Conservation (phyloP, 208 protist species). For the Leishmania lainsoni region DNA sequence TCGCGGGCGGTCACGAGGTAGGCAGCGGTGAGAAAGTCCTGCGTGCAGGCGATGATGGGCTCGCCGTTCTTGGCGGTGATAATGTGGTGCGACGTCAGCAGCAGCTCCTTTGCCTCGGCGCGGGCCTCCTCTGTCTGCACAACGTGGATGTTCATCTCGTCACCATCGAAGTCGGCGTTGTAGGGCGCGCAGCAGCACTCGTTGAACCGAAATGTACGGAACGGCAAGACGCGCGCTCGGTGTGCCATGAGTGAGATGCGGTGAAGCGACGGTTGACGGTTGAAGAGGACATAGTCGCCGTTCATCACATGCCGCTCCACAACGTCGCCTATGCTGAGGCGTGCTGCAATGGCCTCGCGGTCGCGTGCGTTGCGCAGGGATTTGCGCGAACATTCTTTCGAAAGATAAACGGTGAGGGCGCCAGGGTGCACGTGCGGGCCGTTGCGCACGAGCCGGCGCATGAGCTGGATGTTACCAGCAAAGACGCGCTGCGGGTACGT, state of each 20-base stretch:
- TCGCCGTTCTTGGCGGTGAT: constrained; percentile 98
- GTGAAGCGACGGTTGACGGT: constrained; percentile 99
- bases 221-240: constrained; percentile 94
- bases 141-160: constrained; percentile 99
- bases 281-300: constrained; percentile 99
- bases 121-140: constrained; percentile 99
- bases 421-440: constrained; percentile 97
- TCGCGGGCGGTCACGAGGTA: constrained; percentile 97
- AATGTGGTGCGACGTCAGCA: constrained; percentile 98
- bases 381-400: constrained; percentile 78
- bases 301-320: constrained; percentile 99
- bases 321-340: constrained; percentile 96
- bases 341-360: constrained; percentile 69
- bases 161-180: constrained; percentile 99
- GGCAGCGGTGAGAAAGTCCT: constrained; percentile 99
- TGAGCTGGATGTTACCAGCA: constrained; percentile 91
- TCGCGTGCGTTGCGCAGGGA: constrained; percentile 74
- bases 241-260: constrained; percentile 99
- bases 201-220: constrained; percentile 99
- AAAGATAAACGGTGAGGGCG: constrained; percentile 93
- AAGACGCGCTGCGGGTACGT: constrained; percentile 98
- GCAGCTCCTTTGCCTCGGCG: constrained; percentile 97
- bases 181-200: constrained; percentile 98
- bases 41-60: constrained; percentile 98
- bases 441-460: constrained; percentile 95